Conservation (phyloP, 805 yeast genomes). For the Novakomyces olei region DNA sequence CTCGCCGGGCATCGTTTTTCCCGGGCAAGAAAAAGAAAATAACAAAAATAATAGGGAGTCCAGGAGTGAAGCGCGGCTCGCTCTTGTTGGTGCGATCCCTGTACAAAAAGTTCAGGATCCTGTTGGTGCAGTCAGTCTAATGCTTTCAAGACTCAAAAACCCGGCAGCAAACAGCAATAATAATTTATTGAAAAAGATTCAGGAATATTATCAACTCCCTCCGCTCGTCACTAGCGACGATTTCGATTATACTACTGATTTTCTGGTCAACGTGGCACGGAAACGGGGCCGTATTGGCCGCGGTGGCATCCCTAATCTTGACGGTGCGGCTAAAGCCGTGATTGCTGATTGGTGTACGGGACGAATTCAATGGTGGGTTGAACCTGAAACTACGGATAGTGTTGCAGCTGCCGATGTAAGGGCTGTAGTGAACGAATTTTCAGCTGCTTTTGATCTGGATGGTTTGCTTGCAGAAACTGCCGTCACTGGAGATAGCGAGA, state of each 20-base stretch:
- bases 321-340: conserved; percentile 60
- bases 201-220: conserved; percentile 54
- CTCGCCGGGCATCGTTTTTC: conserved; percentile 96
- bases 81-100: conserved; percentile 72
- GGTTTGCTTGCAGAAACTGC: too few species aligned
- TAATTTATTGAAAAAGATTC: conserved; percentile 44
- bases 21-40: conserved; percentile 19
- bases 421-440: conserved; percentile 65
- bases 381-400: conserved; percentile 20
- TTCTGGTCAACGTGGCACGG: conserved; percentile 81
- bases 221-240: conserved; percentile 30
- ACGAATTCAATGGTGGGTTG: conserved; percentile 71
- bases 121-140: conserved; percentile 50
- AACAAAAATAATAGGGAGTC: too few species aligned
- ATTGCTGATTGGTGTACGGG: conserved; percentile 97
- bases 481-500: too few species aligned
- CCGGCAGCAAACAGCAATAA: too few species aligned
- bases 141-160: conserved; percentile 24
- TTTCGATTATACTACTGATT: conserved; percentile 54
- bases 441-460: conserved; percentile 82
- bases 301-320: conserved; percentile 82
- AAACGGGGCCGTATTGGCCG: conserved; percentile 74
- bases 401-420: conserved; percentile 18
- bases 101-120: conserved; percentile 74
- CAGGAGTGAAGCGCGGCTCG: conserved; percentile 55